Conservation (phyloP, 2,329 filamentous ascomycete species). For the Byssothecium circinans region DNA sequence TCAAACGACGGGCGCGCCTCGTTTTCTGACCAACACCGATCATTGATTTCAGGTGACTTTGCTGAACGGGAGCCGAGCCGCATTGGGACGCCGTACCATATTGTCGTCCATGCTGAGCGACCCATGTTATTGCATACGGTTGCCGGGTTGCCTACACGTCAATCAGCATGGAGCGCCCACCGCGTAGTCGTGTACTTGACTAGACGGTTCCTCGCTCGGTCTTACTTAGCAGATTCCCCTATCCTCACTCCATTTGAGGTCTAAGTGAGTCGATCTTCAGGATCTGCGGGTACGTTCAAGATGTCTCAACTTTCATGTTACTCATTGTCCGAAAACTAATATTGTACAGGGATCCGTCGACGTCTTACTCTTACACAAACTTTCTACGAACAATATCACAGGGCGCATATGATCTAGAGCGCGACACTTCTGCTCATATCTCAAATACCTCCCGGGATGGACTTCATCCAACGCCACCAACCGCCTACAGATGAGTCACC, state of each 20-base stretch:
- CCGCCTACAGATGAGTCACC: slow-evolving; percentile 23
- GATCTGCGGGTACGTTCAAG: not conserved
- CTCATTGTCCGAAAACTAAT: too few species aligned
- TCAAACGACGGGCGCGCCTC: slow-evolving; percentile 5
- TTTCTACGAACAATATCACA: too few species aligned
- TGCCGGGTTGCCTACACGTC: slow-evolving; percentile 10
- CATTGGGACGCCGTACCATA: slow-evolving; percentile 12
- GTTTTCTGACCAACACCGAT: slow-evolving; percentile 10
- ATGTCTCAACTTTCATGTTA: too few species aligned
- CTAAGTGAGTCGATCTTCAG: not conserved
- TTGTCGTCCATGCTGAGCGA: not conserved
- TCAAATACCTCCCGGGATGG: too few species aligned
- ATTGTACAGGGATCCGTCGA: too few species aligned
- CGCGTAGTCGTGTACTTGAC: slow-evolving; percentile 5
- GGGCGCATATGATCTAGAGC: too few species aligned
- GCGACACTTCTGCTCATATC: too few species aligned
- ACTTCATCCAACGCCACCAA: slow-evolving; percentile 20
- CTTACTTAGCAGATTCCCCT: not conserved
- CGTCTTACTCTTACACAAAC: too few species aligned
- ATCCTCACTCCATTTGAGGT: not conserved
- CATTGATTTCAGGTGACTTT: slow-evolving; percentile 5
- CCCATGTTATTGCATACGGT: slow-evolving; percentile 2
- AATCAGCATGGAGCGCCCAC: not conserved
- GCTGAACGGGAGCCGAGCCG: not conserved
- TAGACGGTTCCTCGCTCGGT: slow-evolving; percentile 2